phyloP scores from a whole-genome alignment of 106 monocot species.

The Apostasia shenzhenica region DNA sequence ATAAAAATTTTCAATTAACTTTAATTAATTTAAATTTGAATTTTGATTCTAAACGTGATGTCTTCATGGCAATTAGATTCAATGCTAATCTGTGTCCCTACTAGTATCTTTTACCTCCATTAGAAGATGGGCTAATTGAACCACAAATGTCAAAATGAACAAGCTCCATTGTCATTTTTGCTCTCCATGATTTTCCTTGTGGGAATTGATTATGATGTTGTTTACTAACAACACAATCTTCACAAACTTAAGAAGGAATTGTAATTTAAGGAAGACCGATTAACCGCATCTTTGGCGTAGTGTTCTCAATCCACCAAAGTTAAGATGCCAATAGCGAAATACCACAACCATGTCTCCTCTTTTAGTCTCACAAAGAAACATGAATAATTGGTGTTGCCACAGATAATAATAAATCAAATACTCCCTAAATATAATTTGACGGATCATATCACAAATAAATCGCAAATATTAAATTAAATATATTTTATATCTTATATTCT shows the following conservation, averaged over 20 bases:
- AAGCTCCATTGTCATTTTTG: background rate
- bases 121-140: slow-evolving; percentile 1
- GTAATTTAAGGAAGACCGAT: slow-evolving; percentile 6
- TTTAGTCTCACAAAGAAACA: slow-evolving; percentile 1
- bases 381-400: background rate
- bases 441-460: too few relatives aligned
- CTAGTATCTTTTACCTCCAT: slow-evolving; percentile 4
- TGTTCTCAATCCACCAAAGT: slow-evolving; percentile 5
- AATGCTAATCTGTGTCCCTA: too few relatives aligned
- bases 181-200: slow-evolving; percentile 1
- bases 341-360: slow-evolving; percentile 8
- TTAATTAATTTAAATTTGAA: too few relatives aligned
- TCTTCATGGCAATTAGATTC: too few relatives aligned
- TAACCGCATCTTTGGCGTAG: background rate
- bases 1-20: too few relatives aligned
- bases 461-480: too few relatives aligned
- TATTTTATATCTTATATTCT: too few relatives aligned
- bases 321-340: slow-evolving; percentile 5
- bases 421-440: too few relatives aligned
- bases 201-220: background rate
- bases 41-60: too few relatives aligned
- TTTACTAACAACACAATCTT: slow-evolving; percentile 10
- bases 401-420: too few relatives aligned
- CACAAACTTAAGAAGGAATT: slow-evolving; percentile 7
- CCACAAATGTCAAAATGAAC: slow-evolving; percentile 6